A percentile compares a stretch with the other conserved stretches of the same genome.
These are phyloP conservation scores for Choanephora cucurbitarum DNA, from an alignment of 371 early-diverging fungal genomes.

Conservation along the genomic window DNA sequence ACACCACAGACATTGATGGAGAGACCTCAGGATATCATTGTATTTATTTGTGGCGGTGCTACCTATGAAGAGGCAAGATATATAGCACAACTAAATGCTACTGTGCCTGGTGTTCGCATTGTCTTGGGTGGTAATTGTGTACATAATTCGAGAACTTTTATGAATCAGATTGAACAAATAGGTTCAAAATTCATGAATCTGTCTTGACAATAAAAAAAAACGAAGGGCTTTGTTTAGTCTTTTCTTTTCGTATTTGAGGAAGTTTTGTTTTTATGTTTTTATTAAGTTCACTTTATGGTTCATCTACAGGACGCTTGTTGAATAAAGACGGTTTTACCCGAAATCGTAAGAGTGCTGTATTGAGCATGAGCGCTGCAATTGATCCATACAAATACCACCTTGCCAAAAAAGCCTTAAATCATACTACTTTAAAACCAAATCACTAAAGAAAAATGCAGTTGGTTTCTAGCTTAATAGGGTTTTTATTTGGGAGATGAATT, in stretches of 20 bases:
- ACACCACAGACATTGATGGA: slow-evolving; percentile 57
- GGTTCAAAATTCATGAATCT: slow-evolving; percentile 17
- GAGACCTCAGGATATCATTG: slow-evolving; percentile 91
- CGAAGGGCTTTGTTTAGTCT: no score
- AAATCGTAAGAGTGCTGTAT: no score
- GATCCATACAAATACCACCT: no score
- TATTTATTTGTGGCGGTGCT: slow-evolving; percentile 92
- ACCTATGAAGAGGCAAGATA: slow-evolving; percentile 93
- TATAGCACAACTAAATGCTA: slow-evolving; percentile 76
- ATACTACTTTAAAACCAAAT: no score
- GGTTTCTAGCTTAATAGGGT: no score
- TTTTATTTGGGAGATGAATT: no score
- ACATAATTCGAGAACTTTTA: slow-evolving; percentile 67
- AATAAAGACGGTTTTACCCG: no score
- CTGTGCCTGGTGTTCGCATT: slow-evolving; percentile 75
- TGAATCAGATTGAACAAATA: slow-evolving; percentile 14
- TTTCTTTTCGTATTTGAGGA: no score
- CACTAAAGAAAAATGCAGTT: no score
- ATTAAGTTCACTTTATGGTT: neutral
- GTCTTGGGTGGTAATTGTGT: slow-evolving; percentile 90
- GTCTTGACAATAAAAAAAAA: slow-evolving; percentile 7
- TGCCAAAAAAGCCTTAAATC: no score
- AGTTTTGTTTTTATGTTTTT: neutral
- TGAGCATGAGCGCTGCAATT: no score
- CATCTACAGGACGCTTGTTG: neutral